phyloP scores from a whole-genome alignment of 768 basidiomycete genomes.

The Kwoniella sp. region DNA sequence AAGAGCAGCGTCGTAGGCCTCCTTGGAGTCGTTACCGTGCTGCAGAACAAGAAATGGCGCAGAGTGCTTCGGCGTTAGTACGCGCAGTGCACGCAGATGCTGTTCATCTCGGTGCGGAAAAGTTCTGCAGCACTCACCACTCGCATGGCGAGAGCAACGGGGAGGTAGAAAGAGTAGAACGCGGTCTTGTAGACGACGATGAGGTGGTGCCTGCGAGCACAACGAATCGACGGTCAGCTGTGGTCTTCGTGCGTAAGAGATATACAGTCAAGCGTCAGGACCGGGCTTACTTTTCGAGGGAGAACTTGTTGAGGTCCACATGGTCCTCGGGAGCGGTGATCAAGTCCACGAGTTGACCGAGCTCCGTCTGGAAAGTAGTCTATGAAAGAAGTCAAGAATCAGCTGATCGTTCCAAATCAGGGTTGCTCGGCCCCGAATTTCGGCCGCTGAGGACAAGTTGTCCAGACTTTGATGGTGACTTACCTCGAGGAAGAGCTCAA shows the following conservation, averaged over 20 bases:
- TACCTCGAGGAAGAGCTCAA: slow-evolving; percentile 89
- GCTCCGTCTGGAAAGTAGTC: slow-evolving; percentile 84
- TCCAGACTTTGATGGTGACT: slow-evolving; percentile 37
- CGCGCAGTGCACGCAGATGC: neutral
- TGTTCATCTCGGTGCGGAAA: no score
- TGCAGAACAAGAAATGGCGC: slow-evolving; percentile 24
- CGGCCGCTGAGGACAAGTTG: neutral
- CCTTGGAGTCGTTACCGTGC: slow-evolving; percentile 59
- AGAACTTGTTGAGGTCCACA: slow-evolving; percentile 86
- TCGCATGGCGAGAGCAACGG: slow-evolving; percentile 91
- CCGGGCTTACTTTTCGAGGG: slow-evolving; percentile 69
- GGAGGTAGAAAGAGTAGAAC: slow-evolving; percentile 97
- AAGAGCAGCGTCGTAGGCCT: slow-evolving; percentile 72
- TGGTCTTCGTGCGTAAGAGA: neutral
- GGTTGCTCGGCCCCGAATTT: neutral
- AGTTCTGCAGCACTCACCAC: slow-evolving; percentile 58
- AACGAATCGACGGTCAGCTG: slow-evolving; percentile 8
- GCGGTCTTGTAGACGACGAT: slow-evolving; percentile 98
- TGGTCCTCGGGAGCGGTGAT: slow-evolving; percentile 90
- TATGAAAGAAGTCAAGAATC: slow-evolving; percentile 31
- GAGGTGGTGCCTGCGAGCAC: slow-evolving; percentile 70
- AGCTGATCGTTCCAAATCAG: no score
- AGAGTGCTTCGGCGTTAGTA: slow-evolving; percentile 1
- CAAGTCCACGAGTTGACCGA: slow-evolving; percentile 93
- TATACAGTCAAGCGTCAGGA: neutral